Evolutionary conservation across 768 basidiomycete genomes (phyloP), one percentile per base, ranked within the genome.

Genomic region (Rossbeevera mucosa): DNA sequence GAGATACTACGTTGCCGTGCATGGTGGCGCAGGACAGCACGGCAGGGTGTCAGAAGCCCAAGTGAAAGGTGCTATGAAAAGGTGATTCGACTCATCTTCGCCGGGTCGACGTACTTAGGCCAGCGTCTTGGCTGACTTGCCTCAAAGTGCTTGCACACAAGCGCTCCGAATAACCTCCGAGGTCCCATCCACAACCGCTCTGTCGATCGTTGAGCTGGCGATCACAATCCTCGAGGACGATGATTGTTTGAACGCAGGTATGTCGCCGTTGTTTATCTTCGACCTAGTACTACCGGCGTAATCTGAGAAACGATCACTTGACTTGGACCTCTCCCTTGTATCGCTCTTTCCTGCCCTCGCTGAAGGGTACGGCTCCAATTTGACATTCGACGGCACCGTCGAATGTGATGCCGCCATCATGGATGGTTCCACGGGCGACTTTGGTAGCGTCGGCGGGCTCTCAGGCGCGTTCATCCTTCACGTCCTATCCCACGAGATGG

Each of bases 321-420:
- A 36, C n/a, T 36, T 14, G 8, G 9, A 24, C 8, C 42, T 25
- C 30, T 13, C 42, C 30, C 30, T 13, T 16, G 12, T 21, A 50
- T 50, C 36, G n/a, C 33, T 16, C 26, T 7, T 7, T 50, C 20
- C 8, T 33, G 8, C 29, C 21, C 1, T 28, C 14, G 9, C 21
- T 38, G 16, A 45, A 85, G 88, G 89, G 1, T 81, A 77, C 54
- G 89, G 91, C 4, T 88, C 90, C 2, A 92, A 91, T 64, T 71
- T 92, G 43, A 90, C 87, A 0, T 56, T 84, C 3, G 74, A 79
- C n/a, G 88, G 91, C 13, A 72, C 71, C 2, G 88, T 91, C 16
- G 90, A 92, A 69, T 91, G 90, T 59, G 90, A 92, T 59, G 89
- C 90, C 7, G 77, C 86, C 12, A 72, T 91, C 51, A 88, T 89